Conservation (phyloP, 2,329 filamentous ascomycete genomes). For the Pestalotiopsis sp. region DNA sequence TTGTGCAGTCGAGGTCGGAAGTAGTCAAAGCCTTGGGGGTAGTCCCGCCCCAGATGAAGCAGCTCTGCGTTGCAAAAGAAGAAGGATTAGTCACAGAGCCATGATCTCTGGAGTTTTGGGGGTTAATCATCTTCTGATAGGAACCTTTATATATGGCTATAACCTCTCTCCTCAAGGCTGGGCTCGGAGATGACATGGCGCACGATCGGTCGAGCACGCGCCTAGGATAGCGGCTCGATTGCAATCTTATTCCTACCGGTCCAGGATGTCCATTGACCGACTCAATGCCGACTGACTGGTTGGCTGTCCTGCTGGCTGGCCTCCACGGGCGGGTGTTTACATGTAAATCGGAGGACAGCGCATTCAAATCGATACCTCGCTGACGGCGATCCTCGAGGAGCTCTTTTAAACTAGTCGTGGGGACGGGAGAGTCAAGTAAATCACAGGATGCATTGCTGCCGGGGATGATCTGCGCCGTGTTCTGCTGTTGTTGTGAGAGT, state of each 20-base stretch:
- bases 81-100: not conserved
- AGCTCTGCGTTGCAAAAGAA: slow-evolving; percentile 63
- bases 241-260: not conserved
- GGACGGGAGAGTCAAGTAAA: too few relatives aligned
- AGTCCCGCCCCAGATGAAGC: slow-evolving; percentile 81
- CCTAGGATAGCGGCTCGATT: too few relatives aligned
- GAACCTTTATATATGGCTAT: slow-evolving; percentile 81
- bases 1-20: slow-evolving; percentile 81
- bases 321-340: too few relatives aligned
- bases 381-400: too few relatives aligned
- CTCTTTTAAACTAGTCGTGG: too few relatives aligned
- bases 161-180: slow-evolving; percentile 73
- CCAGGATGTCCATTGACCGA: not conserved
- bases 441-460: too few relatives aligned
- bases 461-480: too few relatives aligned
- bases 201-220: not conserved
- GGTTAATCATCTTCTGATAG: not conserved
- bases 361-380: too few relatives aligned
- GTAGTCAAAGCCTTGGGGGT: slow-evolving; percentile 81
- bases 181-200: slow-evolving; percentile 43
- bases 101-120: not conserved
- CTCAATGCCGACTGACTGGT: not conserved
- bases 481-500: too few relatives aligned
- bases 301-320: not conserved
- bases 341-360: too few relatives aligned